A percentile compares a stretch with the other conserved stretches of the same genome.
phyloP scores from a whole-genome alignment of 1,284 basidiomycete species.

The Ustilago loliicola region DNA sequence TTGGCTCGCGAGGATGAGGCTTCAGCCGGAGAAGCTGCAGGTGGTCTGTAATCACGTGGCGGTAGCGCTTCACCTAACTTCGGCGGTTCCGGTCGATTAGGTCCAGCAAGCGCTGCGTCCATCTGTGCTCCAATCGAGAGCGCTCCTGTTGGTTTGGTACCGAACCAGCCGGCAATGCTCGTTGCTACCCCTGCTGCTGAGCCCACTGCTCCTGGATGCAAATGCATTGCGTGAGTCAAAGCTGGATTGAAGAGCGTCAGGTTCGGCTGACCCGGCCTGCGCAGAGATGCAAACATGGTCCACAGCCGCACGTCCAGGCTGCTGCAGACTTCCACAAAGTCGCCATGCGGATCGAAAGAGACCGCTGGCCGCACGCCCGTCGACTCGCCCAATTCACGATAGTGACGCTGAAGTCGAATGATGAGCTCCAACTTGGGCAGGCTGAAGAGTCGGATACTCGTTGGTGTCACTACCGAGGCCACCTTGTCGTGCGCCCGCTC shows the following conservation, averaged over 20 bases:
- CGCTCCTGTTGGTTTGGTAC: constrained; percentile 50
- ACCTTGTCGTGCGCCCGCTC: constrained; percentile 50
- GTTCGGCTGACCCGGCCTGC: constrained; percentile 56
- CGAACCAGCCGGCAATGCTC: constrained; percentile 60
- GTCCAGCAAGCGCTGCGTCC: constrained; percentile 54
- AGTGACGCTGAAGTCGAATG: constrained; percentile 61
- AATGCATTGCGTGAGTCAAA: constrained; percentile 41
- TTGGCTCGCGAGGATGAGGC: not conserved
- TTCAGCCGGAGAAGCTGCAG: constrained; percentile 8
- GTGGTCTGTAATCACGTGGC: constrained; percentile 36
- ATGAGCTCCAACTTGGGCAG: constrained; percentile 58
- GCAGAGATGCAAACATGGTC: constrained; percentile 59
- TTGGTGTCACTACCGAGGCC: constrained; percentile 47
- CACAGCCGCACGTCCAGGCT: constrained; percentile 64
- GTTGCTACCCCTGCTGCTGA: constrained; percentile 59
- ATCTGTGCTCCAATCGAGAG: constrained; percentile 55
- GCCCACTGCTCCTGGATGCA: constrained; percentile 53
- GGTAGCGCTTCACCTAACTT: constrained; percentile 39
- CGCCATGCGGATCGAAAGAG: constrained; percentile 56
- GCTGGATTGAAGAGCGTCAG: constrained; percentile 46
- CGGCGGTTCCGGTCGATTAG: constrained; percentile 51
- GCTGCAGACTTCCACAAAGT: constrained; percentile 62
- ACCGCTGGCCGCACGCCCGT: constrained; percentile 27
- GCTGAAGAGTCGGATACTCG: constrained; percentile 56
- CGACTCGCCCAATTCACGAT: constrained; percentile 48